Base-by-base conservation (phyloP, 257 asterid species). In the Agastache rugosa region DNA sequence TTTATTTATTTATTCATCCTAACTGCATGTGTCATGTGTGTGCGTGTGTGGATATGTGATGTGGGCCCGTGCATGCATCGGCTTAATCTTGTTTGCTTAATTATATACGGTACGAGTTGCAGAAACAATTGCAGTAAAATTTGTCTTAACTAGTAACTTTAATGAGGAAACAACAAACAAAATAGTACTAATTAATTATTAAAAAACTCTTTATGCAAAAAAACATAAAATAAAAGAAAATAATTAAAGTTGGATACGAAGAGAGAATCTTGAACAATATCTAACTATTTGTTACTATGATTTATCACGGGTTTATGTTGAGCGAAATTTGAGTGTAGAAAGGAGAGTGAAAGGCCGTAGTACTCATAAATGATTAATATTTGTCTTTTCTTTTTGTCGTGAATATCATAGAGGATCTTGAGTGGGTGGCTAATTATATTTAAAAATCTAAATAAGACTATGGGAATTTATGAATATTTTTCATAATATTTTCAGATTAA, bases 21-120 rank as follows among this genome's bases (percentile, higher is more conserved):
- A 56, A 25, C 44, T 60, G 44, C 65, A 59, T 59, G 37, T 11
- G 42, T 4, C 7, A n/a, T 6, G 5, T 31, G 50, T 44, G 5
- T 1, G 50, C 2, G n/a, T 44, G 54, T 16, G 20, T 47, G 17
- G 51, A 45, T 5, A 15, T 27, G 10, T 15, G 41, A 6, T 4
- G 56, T 27, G 76, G 83, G n/a, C 15, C 71, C 68, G 29, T 81
- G 66, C 84, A 79, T 79, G 80, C 75, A 79, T 68, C 22, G 16
- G 8, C 19, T 66, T 22, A 62, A 61, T 73, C 31, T 12, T 41
- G 8, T 29, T 17, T 69, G 76, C 72, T 50, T 29, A 37, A 59
- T 54, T 53, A 53, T 19, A 3, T 15, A 6, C 6, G 44, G 3
- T 48, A 15, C 22, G 2, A 11, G 6, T 53, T 53, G 60, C 15